Base-by-base conservation (phyloP, 495 filamentous ascomycete genomes). In the Penicillium crystallinum region DNA sequence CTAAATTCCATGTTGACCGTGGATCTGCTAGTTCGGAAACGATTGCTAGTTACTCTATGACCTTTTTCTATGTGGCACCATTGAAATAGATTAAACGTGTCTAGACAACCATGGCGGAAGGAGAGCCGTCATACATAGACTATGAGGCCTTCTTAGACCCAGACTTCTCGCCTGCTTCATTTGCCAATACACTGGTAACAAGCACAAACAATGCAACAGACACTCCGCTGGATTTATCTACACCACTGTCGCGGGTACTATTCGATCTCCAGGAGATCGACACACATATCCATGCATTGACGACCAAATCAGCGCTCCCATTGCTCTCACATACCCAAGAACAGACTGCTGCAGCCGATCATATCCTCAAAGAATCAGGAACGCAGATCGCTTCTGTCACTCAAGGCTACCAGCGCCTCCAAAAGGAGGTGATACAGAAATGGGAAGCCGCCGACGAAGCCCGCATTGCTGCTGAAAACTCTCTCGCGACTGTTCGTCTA, bases 241-340 rank as follows among this genome's bases (percentile, higher is more conserved):
- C 93, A 30, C 93, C 93, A 3, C 81, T 97, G 31, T 96, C 91
- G 2, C 82, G 89, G 41, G 93, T 97, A 11, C 80, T 97, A 15
- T 99, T 99, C 69, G 93, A 99, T 70, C 81, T 95, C 14, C 93
- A 99, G 66, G 93, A 97, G 67, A 85, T 99, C 53, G 91, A 97
- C 70, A 95, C 90, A 1, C 90, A 96, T 63, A 96, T 97, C 55
- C 86, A 97, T 69, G 77, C 79, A 15, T 80, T 99, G 21, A 95
- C 91, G 38, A 93, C 89, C 41, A 83, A 85, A 58, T 87, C 87
- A 41, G 88, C 95, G 12, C 75, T 92, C 6, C 88, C 90, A 1
- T 76, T 97, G n/a, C 79, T 97, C 22, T 75, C 82, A 15, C 80
- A 95, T 70, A 93, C 90, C 22, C 77, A 81, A 53, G 74, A 78